Percentiles rank a stretch among this genome's conserved stretches.
phyloP scores from a whole-genome alignment of 495 filamentous ascomycete genomes.

The Daldinia grandis region DNA sequence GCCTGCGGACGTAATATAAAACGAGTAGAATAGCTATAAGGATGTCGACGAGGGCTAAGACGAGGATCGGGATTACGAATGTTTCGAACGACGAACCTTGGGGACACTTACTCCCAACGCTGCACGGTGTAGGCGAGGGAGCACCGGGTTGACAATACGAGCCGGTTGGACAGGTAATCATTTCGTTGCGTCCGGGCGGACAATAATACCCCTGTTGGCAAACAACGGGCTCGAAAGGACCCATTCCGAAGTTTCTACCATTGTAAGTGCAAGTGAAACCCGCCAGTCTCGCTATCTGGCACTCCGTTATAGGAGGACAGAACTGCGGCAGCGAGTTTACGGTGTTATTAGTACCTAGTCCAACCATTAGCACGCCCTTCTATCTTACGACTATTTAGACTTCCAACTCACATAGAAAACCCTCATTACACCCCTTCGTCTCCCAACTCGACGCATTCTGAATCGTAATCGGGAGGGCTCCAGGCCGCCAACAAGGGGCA shows the following conservation, averaged over 20 bases:
- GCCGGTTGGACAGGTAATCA: constrained; percentile 52
- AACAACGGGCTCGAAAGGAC: constrained; percentile 55
- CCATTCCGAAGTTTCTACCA: constrained; percentile 49
- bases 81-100: constrained; percentile 47
- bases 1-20: constrained; percentile 40
- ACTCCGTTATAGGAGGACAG: constrained; percentile 54
- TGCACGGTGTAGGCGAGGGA: constrained; percentile 52
- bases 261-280: constrained; percentile 43
- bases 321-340: constrained; percentile 54
- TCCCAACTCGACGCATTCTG: constrained; percentile 49
- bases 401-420: constrained; percentile 52
- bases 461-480: constrained; percentile 46
- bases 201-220: constrained; percentile 57
- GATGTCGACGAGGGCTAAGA: constrained; percentile 54
- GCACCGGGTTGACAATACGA: constrained; percentile 57
- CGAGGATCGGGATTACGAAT: constrained; percentile 51
- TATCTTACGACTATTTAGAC: not conserved
- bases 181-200: constrained; percentile 47
- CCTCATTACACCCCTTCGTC: constrained; percentile 47
- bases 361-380: constrained; percentile 19
- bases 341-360: constrained; percentile 56
- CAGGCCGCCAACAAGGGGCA: constrained; percentile 49
- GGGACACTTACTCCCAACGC: constrained; percentile 52
- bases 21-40: constrained; percentile 46
- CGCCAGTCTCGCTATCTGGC: constrained; percentile 48